These are phyloP conservation scores for Irpex lacteus DNA, from an alignment of 1,284 basidiomycete genomes.

Conservation along the genomic window DNA sequence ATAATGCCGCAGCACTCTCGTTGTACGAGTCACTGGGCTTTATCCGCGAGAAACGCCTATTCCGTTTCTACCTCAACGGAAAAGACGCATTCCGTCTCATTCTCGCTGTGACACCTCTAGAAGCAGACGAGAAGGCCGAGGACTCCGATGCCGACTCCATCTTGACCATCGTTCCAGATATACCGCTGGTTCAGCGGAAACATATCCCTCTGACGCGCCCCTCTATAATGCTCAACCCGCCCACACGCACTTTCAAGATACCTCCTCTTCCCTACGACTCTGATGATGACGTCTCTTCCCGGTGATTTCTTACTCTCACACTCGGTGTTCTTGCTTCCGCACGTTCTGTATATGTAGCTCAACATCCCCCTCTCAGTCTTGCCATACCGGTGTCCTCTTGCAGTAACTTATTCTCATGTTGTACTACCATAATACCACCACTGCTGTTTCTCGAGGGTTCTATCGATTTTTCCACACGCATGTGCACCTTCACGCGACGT, in stretches of 20 bases:
- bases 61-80: slow-evolving; percentile 95
- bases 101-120: slow-evolving; percentile 47
- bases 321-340: background rate
- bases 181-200: background rate
- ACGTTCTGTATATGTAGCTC: background rate
- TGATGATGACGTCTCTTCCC: slow-evolving; percentile 26
- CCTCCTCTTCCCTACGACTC: slow-evolving; percentile 23
- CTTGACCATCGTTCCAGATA: background rate
- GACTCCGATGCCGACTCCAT: slow-evolving; percentile 5
- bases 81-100: slow-evolving; percentile 83
- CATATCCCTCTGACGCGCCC: slow-evolving; percentile 3
- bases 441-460: background rate
- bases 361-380: background rate
- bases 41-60: slow-evolving; percentile 91
- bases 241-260: slow-evolving; percentile 23
- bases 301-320: slow-evolving; percentile 11
- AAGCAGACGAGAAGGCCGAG: slow-evolving; percentile 17
- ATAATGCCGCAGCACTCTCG: slow-evolving; percentile 84
- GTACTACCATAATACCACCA: background rate
- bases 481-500: background rate
- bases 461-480: background rate
- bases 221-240: slow-evolving; percentile 8
- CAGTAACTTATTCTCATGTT: background rate
- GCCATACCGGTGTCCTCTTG: background rate
- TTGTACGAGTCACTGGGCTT: slow-evolving; percentile 94